A percentile compares a stretch with the other conserved stretches of the same genome.
These are phyloP conservation scores for Pseudoneurospora amorphoporcata DNA, from an alignment of 495 filamentous ascomycete species.

Conservation along the genomic window DNA sequence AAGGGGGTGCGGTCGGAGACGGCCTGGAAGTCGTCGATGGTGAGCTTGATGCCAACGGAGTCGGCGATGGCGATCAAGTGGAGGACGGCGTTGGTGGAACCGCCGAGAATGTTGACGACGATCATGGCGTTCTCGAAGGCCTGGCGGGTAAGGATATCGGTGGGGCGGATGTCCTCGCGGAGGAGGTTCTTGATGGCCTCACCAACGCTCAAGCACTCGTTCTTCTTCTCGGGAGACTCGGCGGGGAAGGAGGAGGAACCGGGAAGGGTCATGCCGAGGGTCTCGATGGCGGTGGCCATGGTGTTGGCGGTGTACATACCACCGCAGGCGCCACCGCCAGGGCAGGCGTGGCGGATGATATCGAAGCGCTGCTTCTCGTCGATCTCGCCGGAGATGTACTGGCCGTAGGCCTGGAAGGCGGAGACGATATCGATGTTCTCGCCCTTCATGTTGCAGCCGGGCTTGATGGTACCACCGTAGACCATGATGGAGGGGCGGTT, in stretches of 20 bases:
- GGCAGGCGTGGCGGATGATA: conserved; percentile 90
- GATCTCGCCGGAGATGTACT: conserved; percentile 87
- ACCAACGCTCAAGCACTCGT: conserved; percentile 78
- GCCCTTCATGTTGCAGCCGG: conserved; percentile 71
- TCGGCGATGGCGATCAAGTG: conserved; percentile 96
- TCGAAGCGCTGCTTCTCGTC: conserved; percentile 84
- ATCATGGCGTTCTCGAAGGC: conserved; percentile 98
- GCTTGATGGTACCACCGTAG: conserved; percentile 90
- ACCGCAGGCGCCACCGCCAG: conserved; percentile 86
- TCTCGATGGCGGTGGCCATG: conserved; percentile 94
- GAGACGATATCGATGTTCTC: conserved; percentile 87
- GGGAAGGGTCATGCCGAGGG: conserved; percentile 89
- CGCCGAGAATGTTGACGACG: conserved; percentile 86
- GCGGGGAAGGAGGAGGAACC: conserved; percentile 91
- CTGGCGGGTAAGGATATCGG: conserved; percentile 81
- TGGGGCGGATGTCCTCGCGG: conserved; percentile 76
- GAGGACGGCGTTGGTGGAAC: conserved; percentile 93
- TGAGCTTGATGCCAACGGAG: conserved; percentile 84
- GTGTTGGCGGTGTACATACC: conserved; percentile 99
- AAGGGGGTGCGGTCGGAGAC: conserved; percentile 87
- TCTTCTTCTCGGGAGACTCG: conserved; percentile 71
- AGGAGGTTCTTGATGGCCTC: conserved; percentile 79
- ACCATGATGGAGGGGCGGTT: conserved; percentile 95
- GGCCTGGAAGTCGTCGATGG: conserved; percentile 93
- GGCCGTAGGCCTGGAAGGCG: conserved; percentile 96